These are phyloP conservation scores for Cyberlindnera americana DNA, from an alignment of 805 yeast genomes.

Conservation along the genomic window DNA sequence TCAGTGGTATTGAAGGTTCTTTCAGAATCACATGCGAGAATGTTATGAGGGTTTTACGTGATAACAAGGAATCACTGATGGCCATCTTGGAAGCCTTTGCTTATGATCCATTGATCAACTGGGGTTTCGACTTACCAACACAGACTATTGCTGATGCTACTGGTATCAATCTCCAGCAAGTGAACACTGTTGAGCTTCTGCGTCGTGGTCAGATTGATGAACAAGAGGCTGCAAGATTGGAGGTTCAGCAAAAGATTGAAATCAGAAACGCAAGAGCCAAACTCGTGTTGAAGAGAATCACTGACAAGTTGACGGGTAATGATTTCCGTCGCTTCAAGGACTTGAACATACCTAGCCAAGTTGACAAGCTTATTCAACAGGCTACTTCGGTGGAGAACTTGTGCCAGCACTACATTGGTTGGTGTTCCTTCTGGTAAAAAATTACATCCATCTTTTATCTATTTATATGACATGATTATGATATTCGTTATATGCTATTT, in stretches of 20 bases:
- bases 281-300: constrained; percentile 81
- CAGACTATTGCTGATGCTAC: constrained; percentile 72
- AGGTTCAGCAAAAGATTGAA: constrained; percentile 64
- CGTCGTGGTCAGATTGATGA: constrained; percentile 74
- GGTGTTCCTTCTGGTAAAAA: constrained; percentile 99
- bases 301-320: constrained; percentile 90
- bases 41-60: constrained; percentile 92
- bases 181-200: constrained; percentile 65
- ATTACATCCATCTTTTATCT: neutral
- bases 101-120: constrained; percentile 94
- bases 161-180: constrained; percentile 62
- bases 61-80: constrained; percentile 93
- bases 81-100: constrained; percentile 98
- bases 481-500: too few relatives aligned
- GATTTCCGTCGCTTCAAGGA: constrained; percentile 75
- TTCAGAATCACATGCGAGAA: constrained; percentile 95
- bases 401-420: constrained; percentile 96
- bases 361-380: constrained; percentile 88
- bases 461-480: neutral
- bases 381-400: constrained; percentile 95
- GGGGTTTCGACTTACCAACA: constrained; percentile 96
- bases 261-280: constrained; percentile 87
- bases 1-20: constrained; percentile 96
- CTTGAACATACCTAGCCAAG: constrained; percentile 82
- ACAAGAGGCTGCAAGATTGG: constrained; percentile 68